Conservation (phyloP, 192 early-diverging fungal species). For the Coemansia sp. region DNA sequence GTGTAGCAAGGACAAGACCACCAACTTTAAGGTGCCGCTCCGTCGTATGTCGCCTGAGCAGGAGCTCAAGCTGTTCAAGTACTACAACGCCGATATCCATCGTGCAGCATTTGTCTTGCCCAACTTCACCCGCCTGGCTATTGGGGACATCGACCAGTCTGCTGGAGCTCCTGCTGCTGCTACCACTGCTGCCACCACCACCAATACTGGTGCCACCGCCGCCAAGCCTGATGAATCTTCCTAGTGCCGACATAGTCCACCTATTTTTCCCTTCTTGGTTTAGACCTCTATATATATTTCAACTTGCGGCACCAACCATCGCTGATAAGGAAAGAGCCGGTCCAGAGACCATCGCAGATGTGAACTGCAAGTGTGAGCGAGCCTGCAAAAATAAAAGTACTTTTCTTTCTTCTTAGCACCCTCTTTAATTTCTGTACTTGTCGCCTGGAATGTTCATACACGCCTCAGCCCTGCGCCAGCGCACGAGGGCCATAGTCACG, state of each 20-base stretch:
- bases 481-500: background rate
- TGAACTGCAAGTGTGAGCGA: background rate
- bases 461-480: constrained; percentile 1
- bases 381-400: background rate
- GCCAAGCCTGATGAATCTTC: constrained; percentile 13
- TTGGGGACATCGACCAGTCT: constrained; percentile 17
- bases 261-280: background rate
- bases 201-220: background rate
- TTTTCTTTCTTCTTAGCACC: background rate
- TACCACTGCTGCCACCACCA: constrained; percentile 2
- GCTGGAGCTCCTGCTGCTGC: background rate
- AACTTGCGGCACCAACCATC: background rate
- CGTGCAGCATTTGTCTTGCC: constrained; percentile 90
- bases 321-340: constrained; percentile 1
- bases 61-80: constrained; percentile 82
- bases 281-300: background rate
- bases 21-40: constrained; percentile 77
- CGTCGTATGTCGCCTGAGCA: constrained; percentile 77
- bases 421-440: background rate
- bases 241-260: background rate
- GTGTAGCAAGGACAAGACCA: constrained; percentile 82
- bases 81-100: constrained; percentile 96
- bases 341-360: constrained; percentile 8
- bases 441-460: constrained; percentile 3
- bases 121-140: constrained; percentile 75